phyloP scores from a whole-genome alignment of 352 stramenopile species.

The Globisporangium apiculatum region DNA sequence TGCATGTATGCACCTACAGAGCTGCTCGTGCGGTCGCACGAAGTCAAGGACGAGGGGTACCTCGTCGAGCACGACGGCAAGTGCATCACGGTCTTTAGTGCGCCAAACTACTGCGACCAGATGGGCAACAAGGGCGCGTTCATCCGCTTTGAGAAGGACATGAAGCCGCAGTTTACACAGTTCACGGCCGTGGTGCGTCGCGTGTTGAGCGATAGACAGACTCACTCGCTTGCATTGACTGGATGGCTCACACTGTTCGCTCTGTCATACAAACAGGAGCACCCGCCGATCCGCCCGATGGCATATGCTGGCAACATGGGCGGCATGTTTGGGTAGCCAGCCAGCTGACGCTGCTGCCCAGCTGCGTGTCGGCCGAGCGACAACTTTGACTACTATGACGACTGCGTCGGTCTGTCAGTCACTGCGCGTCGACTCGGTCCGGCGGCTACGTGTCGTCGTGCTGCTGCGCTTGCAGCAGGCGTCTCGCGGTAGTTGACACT shows the following conservation, averaged over 20 bases:
- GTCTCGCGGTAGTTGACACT: too few relatives aligned
- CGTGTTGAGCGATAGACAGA: not conserved
- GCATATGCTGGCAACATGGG: conserved; percentile 89
- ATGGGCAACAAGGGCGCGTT: conserved; percentile 99
- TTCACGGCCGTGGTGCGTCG: conserved; percentile 88
- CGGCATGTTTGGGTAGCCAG: conserved; percentile 74
- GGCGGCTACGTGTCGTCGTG: not conserved
- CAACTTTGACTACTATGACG: too few relatives aligned
- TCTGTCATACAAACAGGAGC: conserved; percentile 35
- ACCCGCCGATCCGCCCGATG: conserved; percentile 86
- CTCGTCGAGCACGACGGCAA: conserved; percentile 98
- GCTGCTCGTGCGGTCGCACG: conserved; percentile 97
- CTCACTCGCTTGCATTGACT: not conserved
- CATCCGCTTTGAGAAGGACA: conserved; percentile 95
- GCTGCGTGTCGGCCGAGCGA: too few relatives aligned
- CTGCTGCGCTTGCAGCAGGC: not conserved
- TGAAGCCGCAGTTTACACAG: conserved; percentile 95
- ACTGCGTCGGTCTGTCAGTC: too few relatives aligned
- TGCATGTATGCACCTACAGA: conserved; percentile 30
- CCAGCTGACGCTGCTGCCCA: too few relatives aligned
- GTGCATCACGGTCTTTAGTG: conserved; percentile 99
- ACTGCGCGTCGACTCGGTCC: too few relatives aligned
- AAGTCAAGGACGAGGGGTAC: conserved; percentile 99
- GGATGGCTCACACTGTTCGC: not conserved
- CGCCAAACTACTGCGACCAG: conserved; percentile 99